Evolutionary conservation across 768 basidiomycete species (phyloP), one percentile per base, ranked within the genome.

Genomic region (Pleurotus platypus): DNA sequence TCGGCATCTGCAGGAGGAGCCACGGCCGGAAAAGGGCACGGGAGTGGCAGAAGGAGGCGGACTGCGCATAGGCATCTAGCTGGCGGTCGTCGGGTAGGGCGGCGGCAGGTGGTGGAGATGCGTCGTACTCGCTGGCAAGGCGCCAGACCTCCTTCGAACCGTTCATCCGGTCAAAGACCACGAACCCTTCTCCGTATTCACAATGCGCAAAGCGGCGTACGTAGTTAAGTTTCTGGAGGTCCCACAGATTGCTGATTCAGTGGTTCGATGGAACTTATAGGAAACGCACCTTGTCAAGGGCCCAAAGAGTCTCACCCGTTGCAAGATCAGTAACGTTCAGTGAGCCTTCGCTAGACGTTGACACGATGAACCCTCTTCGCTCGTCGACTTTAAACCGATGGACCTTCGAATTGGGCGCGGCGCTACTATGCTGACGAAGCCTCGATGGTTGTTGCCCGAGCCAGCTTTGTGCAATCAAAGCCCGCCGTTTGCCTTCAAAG

Each of bases 351-450:
- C 67, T 66, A 40, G 74, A 74, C 0, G 89, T 90, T 2, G 79
- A 78, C 42, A 92, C 80, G 49, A 87, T 71, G 24, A 86, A 74
- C 2, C 83, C 81, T 7, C 74, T 75, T 27, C 75, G 68, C 62
- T 88, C 82, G 57, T 93, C 91, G 18, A 88, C 78, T 69, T 92
- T 92, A 71, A 92, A 83, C 6, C 89, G 82, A 68, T 92, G 89
- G 0, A 89, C 83, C 66, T 62, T 24, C 61, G 60, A 18, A 77
- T 73, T 5, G 73, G 62, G 30, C 30, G 30, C 12, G 27, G 30
- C 11, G 11, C 30, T 35, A 11, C 64, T 60, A 38, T 79, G 67
- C n/a, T 69, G 58, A 20, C 67, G 75, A 12, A 72, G 63, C 2
- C 60, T 60, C 11, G 81, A 80, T 2, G 76, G 72, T 0, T 72